Conservation (phyloP, 148 eudicot species). For the Heliamphora exappendiculata region DNA sequence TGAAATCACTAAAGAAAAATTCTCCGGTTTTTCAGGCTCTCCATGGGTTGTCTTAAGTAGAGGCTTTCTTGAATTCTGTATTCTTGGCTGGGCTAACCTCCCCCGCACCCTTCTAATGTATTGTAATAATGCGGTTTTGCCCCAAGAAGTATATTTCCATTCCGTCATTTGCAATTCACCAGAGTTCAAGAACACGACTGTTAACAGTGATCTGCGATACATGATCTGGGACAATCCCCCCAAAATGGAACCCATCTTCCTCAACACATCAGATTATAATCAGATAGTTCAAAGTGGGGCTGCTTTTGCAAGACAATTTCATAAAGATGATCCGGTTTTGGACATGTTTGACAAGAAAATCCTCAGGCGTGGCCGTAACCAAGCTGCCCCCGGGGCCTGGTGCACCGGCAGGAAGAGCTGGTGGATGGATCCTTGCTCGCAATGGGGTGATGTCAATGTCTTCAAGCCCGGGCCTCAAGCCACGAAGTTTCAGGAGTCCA, state of each 20-base stretch:
- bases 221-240: slow-evolving; percentile 98
- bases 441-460: slow-evolving; percentile 73
- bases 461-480: slow-evolving; percentile 65
- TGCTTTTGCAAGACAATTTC: slow-evolving; percentile 75
- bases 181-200: slow-evolving; percentile 78
- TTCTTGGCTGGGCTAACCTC: slow-evolving; percentile 92
- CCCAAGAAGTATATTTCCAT: slow-evolving; percentile 93
- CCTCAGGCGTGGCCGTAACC: slow-evolving; percentile 50
- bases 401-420: slow-evolving; percentile 54
- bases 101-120: slow-evolving; percentile 90
- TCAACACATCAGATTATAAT: slow-evolving; percentile 50
- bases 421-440: slow-evolving; percentile 57
- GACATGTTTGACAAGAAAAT: slow-evolving; percentile 68
- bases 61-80: slow-evolving; percentile 62
- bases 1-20: background rate
- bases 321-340: slow-evolving; percentile 54
- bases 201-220: slow-evolving; percentile 72
- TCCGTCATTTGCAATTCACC: slow-evolving; percentile 75
- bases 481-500: slow-evolving; percentile 39
- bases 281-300: slow-evolving; percentile 85
- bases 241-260: slow-evolving; percentile 75
- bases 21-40: slow-evolving; percentile 50
- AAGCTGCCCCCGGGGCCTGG: slow-evolving; percentile 87
- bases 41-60: slow-evolving; percentile 83
- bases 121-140: slow-evolving; percentile 52